Base-by-base conservation (phyloP, 2,329 filamentous ascomycete species). In the Fusarium bulbicola region DNA sequence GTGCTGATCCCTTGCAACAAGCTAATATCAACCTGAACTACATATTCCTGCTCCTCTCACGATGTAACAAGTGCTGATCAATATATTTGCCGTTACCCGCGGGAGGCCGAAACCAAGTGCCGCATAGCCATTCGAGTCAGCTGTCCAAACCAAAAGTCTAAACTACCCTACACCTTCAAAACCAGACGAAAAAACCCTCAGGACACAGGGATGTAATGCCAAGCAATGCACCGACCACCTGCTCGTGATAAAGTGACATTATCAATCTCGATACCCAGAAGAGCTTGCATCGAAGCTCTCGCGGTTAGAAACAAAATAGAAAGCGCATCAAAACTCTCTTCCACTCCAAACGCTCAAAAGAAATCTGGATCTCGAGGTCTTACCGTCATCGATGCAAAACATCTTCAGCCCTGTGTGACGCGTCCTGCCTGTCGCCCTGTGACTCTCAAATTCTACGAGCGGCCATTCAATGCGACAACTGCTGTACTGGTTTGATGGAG, bases 21-120 rank as follows among this genome's bases (percentile, higher is more conserved):
- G 50, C 90, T 2, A 82, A 87, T 37, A 90, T 92, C 77, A 86
- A 87, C 77, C 85, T 90, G 79, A 89, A 90, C 80, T 91, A 28
- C 6, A 15, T 12, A 28, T 37, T 21, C 13, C 5, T 21, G 11
- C 18, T 7, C 10, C 10, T 28, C 14, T 10, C 50, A 4, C 4
- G n/a, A 36, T 28, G 50, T n/a, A 39, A n/a, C 34, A 40, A 54
- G 7, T 2, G 6, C 7, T 54, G 24, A 40, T n/a, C 34, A 37
- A 4, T 4, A 7, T 11, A 8, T 50, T 34, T 20, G n/a, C 18
- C 24, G n/a, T 20, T 28, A 5, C 6, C 24, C 50, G 34, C 24
- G 34, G 20, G 4, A 26, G 34, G 8, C 34, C 34, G 50, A 54
- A 2, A 8, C 4, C 2, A 28, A n/a, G 7, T 54, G 24, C 20